Conservation (phyloP, 768 basidiomycete species). For the Rhodotorula babjevae region DNA sequence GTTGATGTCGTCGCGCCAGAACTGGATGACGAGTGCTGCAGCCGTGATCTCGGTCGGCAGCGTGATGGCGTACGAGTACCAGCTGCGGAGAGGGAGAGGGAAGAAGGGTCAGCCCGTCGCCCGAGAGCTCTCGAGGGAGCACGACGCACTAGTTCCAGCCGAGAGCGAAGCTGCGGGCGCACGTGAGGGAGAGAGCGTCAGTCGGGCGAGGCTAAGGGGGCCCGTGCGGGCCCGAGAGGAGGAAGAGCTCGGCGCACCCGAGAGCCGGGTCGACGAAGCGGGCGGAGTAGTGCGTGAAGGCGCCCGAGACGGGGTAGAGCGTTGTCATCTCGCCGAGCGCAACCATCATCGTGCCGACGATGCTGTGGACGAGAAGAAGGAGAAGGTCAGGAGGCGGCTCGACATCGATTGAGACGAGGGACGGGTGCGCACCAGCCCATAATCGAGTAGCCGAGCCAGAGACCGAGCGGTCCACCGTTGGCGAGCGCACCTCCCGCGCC, state of each 20-base stretch:
- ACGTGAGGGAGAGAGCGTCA: background rate
- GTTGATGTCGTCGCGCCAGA: conserved; percentile 33
- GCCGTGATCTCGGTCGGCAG: conserved; percentile 29
- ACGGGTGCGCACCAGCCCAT: background rate
- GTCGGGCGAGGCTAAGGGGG: too few species aligned
- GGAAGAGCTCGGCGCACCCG: conserved; percentile 22
- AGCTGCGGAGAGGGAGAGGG: background rate
- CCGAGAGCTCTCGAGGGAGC: background rate
- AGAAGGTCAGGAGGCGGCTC: background rate
- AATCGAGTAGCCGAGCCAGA: conserved; percentile 49
- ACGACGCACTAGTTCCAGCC: conserved; percentile 13
- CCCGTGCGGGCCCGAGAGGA: background rate
- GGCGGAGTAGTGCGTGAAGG: conserved; percentile 53
- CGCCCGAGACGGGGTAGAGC: conserved; percentile 46
- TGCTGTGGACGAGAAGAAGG: background rate
- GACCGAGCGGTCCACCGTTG: conserved; percentile 57
- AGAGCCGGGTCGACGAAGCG: conserved; percentile 50
- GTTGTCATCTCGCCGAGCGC: conserved; percentile 43
- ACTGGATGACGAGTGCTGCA: conserved; percentile 35
- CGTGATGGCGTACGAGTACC: conserved; percentile 36
- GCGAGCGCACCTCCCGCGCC: conserved; percentile 54
- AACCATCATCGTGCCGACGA: conserved; percentile 46
- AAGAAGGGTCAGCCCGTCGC: too few species aligned
- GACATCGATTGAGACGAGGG: background rate
- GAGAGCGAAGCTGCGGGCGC: conserved; percentile 2